Conservation (phyloP, 2,329 filamentous ascomycete genomes). For the Pyrenophora graminea region DNA sequence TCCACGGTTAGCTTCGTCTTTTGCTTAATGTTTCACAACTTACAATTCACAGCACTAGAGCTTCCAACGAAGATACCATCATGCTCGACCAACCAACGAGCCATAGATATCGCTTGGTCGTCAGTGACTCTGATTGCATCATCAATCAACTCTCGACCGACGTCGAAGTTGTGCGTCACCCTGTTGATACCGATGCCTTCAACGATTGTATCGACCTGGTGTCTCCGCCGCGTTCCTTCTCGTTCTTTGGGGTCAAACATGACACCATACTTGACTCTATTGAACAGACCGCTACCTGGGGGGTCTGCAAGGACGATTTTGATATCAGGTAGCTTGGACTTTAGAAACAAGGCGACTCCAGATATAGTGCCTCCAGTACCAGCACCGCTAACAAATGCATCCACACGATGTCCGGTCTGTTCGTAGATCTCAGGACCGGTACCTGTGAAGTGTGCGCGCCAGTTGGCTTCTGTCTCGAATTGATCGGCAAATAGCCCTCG, state of each 20-base stretch:
- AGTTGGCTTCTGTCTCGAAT: slow-evolving; percentile 91
- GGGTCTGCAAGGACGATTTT: slow-evolving; percentile 87
- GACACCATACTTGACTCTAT: slow-evolving; percentile 88
- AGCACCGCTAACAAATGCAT: slow-evolving; percentile 90
- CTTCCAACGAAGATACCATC: slow-evolving; percentile 95
- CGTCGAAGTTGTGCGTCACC: slow-evolving; percentile 90
- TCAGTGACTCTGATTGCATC: slow-evolving; percentile 89
- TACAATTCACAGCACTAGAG: slow-evolving; percentile 94
- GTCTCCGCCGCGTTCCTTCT: slow-evolving; percentile 85
- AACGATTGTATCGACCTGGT: slow-evolving; percentile 93
- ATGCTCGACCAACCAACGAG: slow-evolving; percentile 92
- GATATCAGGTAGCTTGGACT: slow-evolving; percentile 67
- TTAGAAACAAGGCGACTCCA: slow-evolving; percentile 82
- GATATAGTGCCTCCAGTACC: slow-evolving; percentile 94
- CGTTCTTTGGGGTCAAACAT: slow-evolving; percentile 91
- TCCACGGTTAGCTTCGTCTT: slow-evolving; percentile 16
- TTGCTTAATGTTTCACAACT: slow-evolving; percentile 34
- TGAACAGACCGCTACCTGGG: slow-evolving; percentile 89
- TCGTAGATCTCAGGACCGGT: slow-evolving; percentile 89
- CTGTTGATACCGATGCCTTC: slow-evolving; percentile 96
- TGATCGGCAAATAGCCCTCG: slow-evolving; percentile 93
- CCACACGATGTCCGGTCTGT: slow-evolving; percentile 74
- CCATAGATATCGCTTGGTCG: slow-evolving; percentile 88
- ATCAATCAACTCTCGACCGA: slow-evolving; percentile 81
- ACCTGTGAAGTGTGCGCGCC: slow-evolving; percentile 75